Conservation (phyloP, 2,329 filamentous ascomycete genomes). For the Cyphellophora attinorum region DNA sequence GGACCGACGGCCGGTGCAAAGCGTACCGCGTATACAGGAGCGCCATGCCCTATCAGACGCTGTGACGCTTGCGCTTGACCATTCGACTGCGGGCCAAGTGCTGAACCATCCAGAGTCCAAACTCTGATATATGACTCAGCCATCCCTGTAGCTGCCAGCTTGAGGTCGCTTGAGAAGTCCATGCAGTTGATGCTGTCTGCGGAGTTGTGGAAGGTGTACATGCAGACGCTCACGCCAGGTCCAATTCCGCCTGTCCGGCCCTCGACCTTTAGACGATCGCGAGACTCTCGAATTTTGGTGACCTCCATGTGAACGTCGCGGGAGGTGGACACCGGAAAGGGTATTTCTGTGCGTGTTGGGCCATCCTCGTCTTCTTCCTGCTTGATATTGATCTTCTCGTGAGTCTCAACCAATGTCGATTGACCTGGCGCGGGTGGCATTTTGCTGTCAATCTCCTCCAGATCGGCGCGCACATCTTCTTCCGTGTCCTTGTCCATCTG, state of each 20-base stretch:
- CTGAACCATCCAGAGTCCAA: constrained; percentile 80
- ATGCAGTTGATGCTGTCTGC: constrained; percentile 86
- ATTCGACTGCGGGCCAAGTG: constrained; percentile 60
- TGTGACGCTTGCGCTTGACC: constrained; percentile 62
- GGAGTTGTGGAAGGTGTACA: constrained; percentile 98
- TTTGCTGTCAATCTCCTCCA: constrained; percentile 74
- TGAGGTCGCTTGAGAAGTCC: constrained; percentile 87
- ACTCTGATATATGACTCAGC: constrained; percentile 92
- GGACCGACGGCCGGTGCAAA: constrained; percentile 65
- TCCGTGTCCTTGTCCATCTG: constrained; percentile 76
- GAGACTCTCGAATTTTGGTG: constrained; percentile 83
- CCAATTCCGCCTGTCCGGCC: constrained; percentile 74
- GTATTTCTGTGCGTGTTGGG: constrained; percentile 67
- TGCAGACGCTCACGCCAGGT: constrained; percentile 76
- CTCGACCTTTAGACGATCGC: constrained; percentile 84
- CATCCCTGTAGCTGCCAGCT: constrained; percentile 79
- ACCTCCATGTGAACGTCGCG: constrained; percentile 91
- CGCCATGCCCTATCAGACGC: constrained; percentile 76
- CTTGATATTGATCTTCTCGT: constrained; percentile 72
- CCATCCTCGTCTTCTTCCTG: constrained; percentile 79
- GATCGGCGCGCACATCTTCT: constrained; percentile 75
- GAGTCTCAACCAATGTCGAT: constrained; percentile 71
- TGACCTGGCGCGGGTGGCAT: constrained; percentile 63
- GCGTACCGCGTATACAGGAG: constrained; percentile 76
- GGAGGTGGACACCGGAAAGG: constrained; percentile 77